Conservation (phyloP, 805 yeast genomes). For the Tetrapisispora namnaoensis region DNA sequence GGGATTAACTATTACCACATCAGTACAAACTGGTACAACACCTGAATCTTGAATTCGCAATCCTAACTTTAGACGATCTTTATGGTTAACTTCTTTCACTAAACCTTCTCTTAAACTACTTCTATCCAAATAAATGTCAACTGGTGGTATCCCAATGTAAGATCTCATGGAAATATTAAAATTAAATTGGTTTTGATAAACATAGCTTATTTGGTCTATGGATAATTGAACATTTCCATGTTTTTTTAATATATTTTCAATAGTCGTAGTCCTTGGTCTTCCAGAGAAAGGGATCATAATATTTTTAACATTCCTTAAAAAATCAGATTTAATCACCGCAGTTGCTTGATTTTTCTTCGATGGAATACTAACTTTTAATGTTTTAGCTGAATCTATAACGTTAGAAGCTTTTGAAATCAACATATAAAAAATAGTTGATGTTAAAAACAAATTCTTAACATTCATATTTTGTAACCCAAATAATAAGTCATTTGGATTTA, state of each 20-base stretch:
- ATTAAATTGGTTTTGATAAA: conserved; percentile 70
- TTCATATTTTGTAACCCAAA: conserved; percentile 62
- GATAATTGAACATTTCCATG: conserved; percentile 58
- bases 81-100: conserved; percentile 65
- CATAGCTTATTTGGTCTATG: conserved; percentile 60
- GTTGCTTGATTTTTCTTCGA: conserved; percentile 7
- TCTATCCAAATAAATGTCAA: conserved; percentile 79
- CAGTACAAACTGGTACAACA: conserved; percentile 90
- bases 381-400: conserved; percentile 9
- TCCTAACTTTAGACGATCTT: conserved; percentile 29
- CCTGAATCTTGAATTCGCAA: conserved; percentile 88
- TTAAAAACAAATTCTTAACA: conserved; percentile 77
- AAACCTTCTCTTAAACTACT: conserved; percentile 84
- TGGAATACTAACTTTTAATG: not conserved
- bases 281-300: conserved; percentile 73
- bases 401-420: conserved; percentile 60
- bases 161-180: conserved; percentile 74
- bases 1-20: conserved; percentile 89
- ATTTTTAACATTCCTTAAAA: conserved; percentile 57
- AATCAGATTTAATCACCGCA: conserved; percentile 14
- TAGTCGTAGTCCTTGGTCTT: conserved; percentile 57
- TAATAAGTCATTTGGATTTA: conserved; percentile 63
- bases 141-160: conserved; percentile 80
- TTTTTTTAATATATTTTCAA: conserved; percentile 47
- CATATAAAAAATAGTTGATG: conserved; percentile 72